Percentiles rank a stretch among this genome's conserved stretches.
Conservation (phyloP, 495 filamentous ascomycete genomes). For the Aeminium ludgeri region DNA sequence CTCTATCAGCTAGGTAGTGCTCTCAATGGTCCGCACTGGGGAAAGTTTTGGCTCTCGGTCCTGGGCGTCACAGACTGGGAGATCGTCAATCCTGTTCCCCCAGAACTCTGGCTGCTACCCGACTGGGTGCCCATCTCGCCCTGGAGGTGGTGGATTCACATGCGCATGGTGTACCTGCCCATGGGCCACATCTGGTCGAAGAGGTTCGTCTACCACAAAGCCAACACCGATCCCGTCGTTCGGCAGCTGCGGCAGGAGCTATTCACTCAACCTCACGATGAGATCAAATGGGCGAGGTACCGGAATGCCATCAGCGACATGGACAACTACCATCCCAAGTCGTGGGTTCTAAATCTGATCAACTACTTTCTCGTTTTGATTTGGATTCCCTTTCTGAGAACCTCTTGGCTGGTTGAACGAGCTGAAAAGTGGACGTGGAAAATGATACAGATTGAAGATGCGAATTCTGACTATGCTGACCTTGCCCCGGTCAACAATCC, state of each 20-base stretch:
- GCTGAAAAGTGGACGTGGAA: constrained; percentile 63
- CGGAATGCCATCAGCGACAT: constrained; percentile 63
- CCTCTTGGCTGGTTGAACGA: constrained; percentile 35
- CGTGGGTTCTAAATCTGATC: constrained; percentile 55
- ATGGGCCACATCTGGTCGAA: constrained; percentile 84
- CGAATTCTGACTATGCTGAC: constrained; percentile 74
- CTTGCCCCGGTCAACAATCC: constrained; percentile 79
- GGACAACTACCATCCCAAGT: constrained; percentile 91
- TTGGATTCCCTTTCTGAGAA: constrained; percentile 57
- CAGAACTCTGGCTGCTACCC: constrained; percentile 86
- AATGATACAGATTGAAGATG: constrained; percentile 72
- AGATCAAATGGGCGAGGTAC: constrained; percentile 57
- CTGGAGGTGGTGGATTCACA: constrained; percentile 98
- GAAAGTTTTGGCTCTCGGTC: constrained; percentile 79
- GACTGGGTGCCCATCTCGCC: constrained; percentile 91
- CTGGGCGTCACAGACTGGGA: constrained; percentile 78
- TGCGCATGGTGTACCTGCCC: constrained; percentile 78
- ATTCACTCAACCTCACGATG: constrained; percentile 61
- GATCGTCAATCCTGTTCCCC: constrained; percentile 81
- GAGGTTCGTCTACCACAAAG: constrained; percentile 39
- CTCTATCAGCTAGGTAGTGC: constrained; percentile 80
- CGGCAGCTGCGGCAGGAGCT: constrained; percentile 63
- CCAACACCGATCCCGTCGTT: constrained; percentile 44
- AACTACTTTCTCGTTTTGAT: constrained; percentile 64
- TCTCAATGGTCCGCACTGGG: constrained; percentile 76